Base-by-base conservation (phyloP, 2,329 filamentous ascomycete genomes). In the Penicillium olsonii region DNA sequence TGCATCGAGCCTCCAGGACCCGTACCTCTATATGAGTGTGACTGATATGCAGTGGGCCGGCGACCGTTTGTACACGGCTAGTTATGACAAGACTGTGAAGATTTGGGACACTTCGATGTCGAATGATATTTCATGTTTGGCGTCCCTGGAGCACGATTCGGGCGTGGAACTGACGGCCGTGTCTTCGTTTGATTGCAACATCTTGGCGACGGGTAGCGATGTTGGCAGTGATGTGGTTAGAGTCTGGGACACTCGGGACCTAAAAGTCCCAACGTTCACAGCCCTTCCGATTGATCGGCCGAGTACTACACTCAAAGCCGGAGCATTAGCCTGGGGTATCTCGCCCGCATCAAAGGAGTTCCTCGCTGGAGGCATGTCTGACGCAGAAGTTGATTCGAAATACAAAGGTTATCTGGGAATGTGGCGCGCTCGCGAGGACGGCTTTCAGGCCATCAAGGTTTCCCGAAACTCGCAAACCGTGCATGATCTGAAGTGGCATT, bases 401-500 rank as follows among this genome's bases (percentile, higher is more conserved):
- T 60, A 58, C 31, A 52, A 62, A 17, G 83, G 83, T 2, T 77
- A 83, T 50, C 70, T 83, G 9, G 77, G 74, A 34, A 55, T 83
- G 1, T 85, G 80, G 80, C 74, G 78, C 52, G 57, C 82, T 3
- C 60, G 67, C 12, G 72, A 76, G 27, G 65, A 70, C 3, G 57
- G 64, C 9, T 59, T 70, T 5, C 55, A 29, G 7, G 52, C 58
- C 19, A 54, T 79, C 29, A 45, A 1, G 56, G 67, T n/a, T 62
- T 83, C 0, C 64, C 75, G 76, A 1, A 72, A 74, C 14, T 75
- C 76, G 1, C 76, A 77, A 29, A 81, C 80, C 50, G 75, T 84
- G 0, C 84, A 84, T 57, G 82, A 85, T 54, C 68, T 80, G 2
- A 72, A 78, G 1, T 86, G 82, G 76, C 81, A 83, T 56, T 76